Evolutionary conservation across 495 filamentous ascomycete genomes (phyloP), one percentile per base, ranked within the genome.

Genomic region (Neurospora sp.): DNA sequence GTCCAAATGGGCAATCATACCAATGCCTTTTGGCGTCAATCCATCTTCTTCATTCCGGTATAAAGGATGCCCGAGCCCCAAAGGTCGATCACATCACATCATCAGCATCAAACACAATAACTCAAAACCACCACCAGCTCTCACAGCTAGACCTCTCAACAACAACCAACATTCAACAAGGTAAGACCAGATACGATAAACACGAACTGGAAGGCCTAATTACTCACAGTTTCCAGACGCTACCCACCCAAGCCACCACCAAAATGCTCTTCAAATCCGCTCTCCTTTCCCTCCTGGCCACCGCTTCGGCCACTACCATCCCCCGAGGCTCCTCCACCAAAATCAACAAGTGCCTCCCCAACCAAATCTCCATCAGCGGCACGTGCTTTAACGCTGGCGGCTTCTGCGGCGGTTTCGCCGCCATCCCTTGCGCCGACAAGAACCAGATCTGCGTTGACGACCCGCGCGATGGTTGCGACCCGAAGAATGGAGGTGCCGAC

Each of bases 331-430:
- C 54, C 14, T 66, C 27, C 3, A 66, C 27, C 54, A 6, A 35
- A 0, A 66, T 18, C 27, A 66, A 35, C 27, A 66, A 66, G 2
- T 66, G 54, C 14, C 54, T 66, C 6, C 54, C 27, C 27, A 7
- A 7, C 27, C 44, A 75, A 66, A 71, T 77, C 62, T 82, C 79
- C 75, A 73, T 82, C 39, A 74, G 78, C 23, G 74, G 78, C 70
- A 79, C 79, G 1, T 75, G 74, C 39, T 31, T 40, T 20, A 40
- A 54, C 12, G 77, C 76, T 5, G 79, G 80, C 75, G 76, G 75
- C n/a, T 79, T 82, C 46, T 82, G 80, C 46, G 80, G 80, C 18
- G 80, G 80, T 9, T 73, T 82, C 20, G 78, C 78, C 4, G 80
- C 75, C 31, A 69, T 79, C 35, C 41, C 4, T 0, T 82, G 80